These are phyloP conservation scores for Solidago caesia DNA, from an alignment of 129 eudicot species.

Conservation along the genomic window DNA sequence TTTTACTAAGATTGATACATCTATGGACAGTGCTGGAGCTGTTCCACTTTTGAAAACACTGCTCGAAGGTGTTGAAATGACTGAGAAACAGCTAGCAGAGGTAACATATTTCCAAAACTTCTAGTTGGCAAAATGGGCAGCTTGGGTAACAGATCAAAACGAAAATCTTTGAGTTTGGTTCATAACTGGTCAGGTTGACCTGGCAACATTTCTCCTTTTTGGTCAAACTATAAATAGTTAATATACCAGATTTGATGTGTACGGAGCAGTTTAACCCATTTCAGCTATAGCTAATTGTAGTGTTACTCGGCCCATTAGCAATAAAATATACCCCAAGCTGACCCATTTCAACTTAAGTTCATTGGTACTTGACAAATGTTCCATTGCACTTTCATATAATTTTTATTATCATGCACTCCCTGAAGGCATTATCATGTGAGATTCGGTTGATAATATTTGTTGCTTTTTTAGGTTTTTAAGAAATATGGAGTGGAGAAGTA, in stretches of 20 bases:
- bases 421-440: not conserved
- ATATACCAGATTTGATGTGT: no score
- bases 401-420: no score
- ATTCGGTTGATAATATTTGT: not conserved
- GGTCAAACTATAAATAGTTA: not conserved
- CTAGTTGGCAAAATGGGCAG: not conserved
- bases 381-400: no score
- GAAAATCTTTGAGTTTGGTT: not conserved
- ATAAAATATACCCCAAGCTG: no score
- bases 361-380: no score
- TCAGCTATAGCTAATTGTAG: no score
- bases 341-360: no score
- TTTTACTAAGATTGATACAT: constrained; percentile 69
- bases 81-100: constrained; percentile 83
- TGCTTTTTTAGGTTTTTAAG: constrained; percentile 63
- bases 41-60: constrained; percentile 77
- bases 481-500: constrained; percentile 82
- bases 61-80: constrained; percentile 94
- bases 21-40: constrained; percentile 72
- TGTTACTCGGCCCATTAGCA: no score
- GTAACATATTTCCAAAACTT: constrained; percentile 31
- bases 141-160: not conserved
- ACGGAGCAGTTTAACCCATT: no score
- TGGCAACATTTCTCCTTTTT: not conserved
- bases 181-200: not conserved